Evolutionary conservation across 1,139 yeast genomes (phyloP).

Genomic region (Kodamaea ohmeri): DNA sequence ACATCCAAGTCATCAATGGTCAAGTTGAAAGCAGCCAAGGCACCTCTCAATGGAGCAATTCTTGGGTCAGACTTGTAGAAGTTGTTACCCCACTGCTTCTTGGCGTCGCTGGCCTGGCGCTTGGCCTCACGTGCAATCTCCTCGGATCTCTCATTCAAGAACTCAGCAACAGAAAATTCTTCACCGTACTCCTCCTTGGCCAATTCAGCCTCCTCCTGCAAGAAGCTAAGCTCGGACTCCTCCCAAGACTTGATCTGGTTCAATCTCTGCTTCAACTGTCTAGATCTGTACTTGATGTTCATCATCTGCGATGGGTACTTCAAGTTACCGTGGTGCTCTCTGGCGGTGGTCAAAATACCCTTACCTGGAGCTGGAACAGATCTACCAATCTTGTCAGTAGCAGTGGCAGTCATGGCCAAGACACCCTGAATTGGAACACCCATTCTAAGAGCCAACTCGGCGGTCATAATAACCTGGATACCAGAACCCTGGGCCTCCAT

Average conservation of each 20-base stretch:
- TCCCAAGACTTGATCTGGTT: conserved; percentile 80
- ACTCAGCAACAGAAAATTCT: conserved; percentile 49
- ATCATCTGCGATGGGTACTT: conserved; percentile 79
- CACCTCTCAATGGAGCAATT: conserved; percentile 96
- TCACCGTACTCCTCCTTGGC: conserved; percentile 68
- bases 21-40: conserved; percentile 89
- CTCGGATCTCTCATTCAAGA: conserved; percentile 79
- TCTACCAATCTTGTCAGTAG: conserved; percentile 97
- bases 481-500: conserved; percentile 99
- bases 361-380: conserved; percentile 99
- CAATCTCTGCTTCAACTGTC: conserved; percentile 83
- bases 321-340: conserved; percentile 83
- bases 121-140: conserved; percentile 83
- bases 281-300: conserved; percentile 89
- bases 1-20: conserved; percentile 94
- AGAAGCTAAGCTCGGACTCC: conserved; percentile 68
- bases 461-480: conserved; percentile 94
- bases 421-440: conserved; percentile 99
- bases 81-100: conserved; percentile 93
- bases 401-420: conserved; percentile 91
- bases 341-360: conserved; percentile 97
- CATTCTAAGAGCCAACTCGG: conserved; percentile 90
- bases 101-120: conserved; percentile 85
- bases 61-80: conserved; percentile 89
- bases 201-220: conserved; percentile 48